Conservation (phyloP, 1,284 basidiomycete species). For the Golubevia pallescens region DNA sequence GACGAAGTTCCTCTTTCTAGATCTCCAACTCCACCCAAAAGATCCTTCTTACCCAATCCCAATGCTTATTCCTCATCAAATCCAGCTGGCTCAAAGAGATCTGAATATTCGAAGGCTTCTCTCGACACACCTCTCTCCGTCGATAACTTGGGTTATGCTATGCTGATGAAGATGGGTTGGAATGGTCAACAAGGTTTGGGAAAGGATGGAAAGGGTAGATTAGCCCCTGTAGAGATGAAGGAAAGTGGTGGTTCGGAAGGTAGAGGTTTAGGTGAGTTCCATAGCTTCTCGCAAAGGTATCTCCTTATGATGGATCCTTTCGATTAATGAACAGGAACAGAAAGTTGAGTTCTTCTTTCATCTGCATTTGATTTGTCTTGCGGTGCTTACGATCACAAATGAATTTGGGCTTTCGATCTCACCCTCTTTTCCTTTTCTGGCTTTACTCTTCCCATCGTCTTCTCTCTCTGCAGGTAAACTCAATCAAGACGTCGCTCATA, state of each 20-base stretch:
- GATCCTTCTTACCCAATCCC: neutral
- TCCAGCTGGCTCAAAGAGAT: neutral
- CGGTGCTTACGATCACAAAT: constrained; percentile 5
- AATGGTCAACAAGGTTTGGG: constrained; percentile 7
- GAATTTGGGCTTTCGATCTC: constrained; percentile 7
- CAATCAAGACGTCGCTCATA: neutral
- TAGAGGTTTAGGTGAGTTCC: neutral
- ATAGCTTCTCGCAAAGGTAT: too few relatives aligned
- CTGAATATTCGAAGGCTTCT: neutral
- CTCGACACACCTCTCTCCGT: neutral
- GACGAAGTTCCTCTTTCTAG: neutral
- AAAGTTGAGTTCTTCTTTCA: too few relatives aligned
- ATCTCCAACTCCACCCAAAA: neutral
- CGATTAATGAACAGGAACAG: too few relatives aligned
- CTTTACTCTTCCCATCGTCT: neutral
- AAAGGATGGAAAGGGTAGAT: constrained; percentile 2
- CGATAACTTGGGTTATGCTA: constrained; percentile 7
- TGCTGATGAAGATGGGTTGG: constrained; percentile 13
- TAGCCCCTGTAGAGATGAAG: constrained; percentile 15
- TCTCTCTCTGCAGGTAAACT: constrained; percentile 7
- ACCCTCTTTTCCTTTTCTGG: neutral
- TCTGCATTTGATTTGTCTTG: too few relatives aligned
- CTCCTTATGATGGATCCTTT: too few relatives aligned
- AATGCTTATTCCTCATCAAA: neutral
- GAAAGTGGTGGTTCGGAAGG: constrained; percentile 10